Evolutionary conservation across 352 stramenopile species (phyloP), one percentile per base, ranked within the genome.

Genomic region (Thalassiosira livingstoniorum): DNA sequence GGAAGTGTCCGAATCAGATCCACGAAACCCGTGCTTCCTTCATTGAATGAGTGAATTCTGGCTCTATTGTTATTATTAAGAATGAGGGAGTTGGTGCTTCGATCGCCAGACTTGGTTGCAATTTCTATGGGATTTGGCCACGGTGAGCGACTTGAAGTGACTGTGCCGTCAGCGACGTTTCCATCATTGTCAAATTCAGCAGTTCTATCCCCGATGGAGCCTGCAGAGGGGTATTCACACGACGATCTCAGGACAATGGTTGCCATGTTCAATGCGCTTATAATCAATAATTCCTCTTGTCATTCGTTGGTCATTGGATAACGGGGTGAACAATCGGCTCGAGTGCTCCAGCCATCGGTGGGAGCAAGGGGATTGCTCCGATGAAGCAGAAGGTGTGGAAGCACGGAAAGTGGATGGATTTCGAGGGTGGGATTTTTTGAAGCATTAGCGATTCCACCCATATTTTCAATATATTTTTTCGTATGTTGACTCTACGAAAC

Each of bases 231-330:
- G 21, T 65, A 57, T 5, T 53, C 47, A 54, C 77, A 84, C 25
- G 77, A 79, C 42, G 77, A 71, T 66, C 39, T 51, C 51, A 84
- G 37, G 62, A 79, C 60, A 62, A 84, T 53, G 23, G 65, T 76
- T 51, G 77, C 35, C 77, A 79, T 84, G 61, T 73, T 53, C n/a
- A n/a, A n/a, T n/a, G n/a, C n/a, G n/a, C n/a, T n/a, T n/a, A n/a
- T n/a, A n/a, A n/a, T n/a, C n/a, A n/a, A n/a, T n/a, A n/a, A n/a
- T n/a, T n/a, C n/a, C n/a, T n/a, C n/a, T n/a, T n/a, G n/a, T n/a
- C n/a, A n/a, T n/a, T n/a, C n/a, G n/a, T n/a, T n/a, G n/a, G n/a
- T n/a, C n/a, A n/a, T n/a, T n/a, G n/a, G n/a, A n/a, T n/a, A n/a
- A n/a, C n/a, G n/a, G n/a, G n/a, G n/a, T n/a, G n/a, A n/a, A n/a